Evolutionary conservation across 768 basidiomycete species (phyloP), one percentile per base, ranked within the genome.

Genomic region (Rhizopogon vesiculosus): DNA sequence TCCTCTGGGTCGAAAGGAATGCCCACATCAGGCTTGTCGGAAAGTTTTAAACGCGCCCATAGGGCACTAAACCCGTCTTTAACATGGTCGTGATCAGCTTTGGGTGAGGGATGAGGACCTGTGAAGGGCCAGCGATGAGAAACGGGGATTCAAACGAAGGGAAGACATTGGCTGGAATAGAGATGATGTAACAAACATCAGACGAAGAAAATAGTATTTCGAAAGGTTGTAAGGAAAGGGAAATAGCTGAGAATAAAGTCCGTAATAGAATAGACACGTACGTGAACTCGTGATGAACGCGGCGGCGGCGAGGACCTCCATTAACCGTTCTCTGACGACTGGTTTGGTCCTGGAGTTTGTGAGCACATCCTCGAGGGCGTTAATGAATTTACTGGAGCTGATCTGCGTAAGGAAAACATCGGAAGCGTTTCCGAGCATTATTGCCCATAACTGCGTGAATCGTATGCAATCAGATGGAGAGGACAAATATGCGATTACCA

Each of bases 391-490:
- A 62, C 84, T 83, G 33, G 85, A 76, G 13, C 82, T 78, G 41
- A 83, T 86, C 61, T 90, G 85, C 10, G 78, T 69, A 35, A 91
- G 80, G 63, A 94, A 93, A 13, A 81, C 64, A 9, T 86, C 83
- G 0, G 85, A 81, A 3, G 86, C 85, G 65, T 95, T 94, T 28
- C 85, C 84, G 39, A 95, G 79, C 86, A 95, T 89, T 61, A 95
- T 86, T 2, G 92, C 87, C 93, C 93, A 95, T 7, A 97, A 66
- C 89, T 91, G 59, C 19, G 29, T 35, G 25, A 25, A 25, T 25
- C 3, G 25, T 25, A 25, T 4, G 25, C 25, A 25, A 25, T 25
- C 3, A 3, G 25, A 25, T 25, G 22, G 22, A 22, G 25, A 25
- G 19, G 19, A 35, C 15, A 5, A 16, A 2, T 38, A 25, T 49